A percentile compares a stretch with the other conserved stretches of the same genome.
Conservation (phyloP, 2,329 filamentous ascomycete species). For the Lojkania enalia region DNA sequence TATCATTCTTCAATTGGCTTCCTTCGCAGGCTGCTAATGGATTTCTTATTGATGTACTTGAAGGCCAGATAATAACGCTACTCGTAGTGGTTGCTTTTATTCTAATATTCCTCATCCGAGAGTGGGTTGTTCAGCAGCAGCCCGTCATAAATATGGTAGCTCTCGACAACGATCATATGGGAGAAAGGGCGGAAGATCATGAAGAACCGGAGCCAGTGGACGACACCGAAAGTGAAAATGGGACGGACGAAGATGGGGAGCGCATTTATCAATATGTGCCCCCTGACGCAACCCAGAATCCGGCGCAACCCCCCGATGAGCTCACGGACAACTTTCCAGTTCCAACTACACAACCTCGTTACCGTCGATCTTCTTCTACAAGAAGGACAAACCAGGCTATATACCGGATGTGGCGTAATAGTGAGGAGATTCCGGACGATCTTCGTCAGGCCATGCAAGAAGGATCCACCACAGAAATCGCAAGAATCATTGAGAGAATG, state of each 20-base stretch:
- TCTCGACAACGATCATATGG: conserved; percentile 36
- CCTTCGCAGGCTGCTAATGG: conserved; percentile 72
- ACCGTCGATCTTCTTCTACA: conserved; percentile 21
- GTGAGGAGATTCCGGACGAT: conserved; percentile 24
- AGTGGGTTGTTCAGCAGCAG: conserved; percentile 98
- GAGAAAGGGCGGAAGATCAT: conserved; percentile 12
- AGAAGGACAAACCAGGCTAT: conserved; percentile 19
- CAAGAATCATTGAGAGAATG: conserved; percentile 13
- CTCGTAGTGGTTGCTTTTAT: conserved; percentile 93
- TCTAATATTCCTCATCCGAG: conserved; percentile 91
- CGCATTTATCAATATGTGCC: not conserved
- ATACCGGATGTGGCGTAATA: conserved; percentile 19
- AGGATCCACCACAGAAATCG: conserved; percentile 16
- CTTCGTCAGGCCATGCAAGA: conserved; percentile 19
- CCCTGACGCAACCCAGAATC: not conserved
- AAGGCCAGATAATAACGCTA: conserved; percentile 92
- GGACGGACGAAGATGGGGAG: conserved; percentile 16
- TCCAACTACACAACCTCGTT: not conserved
- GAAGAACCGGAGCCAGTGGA: conserved; percentile 11
- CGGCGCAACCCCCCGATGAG: not conserved
- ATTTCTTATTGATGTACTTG: conserved; percentile 77
- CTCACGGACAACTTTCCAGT: not conserved
- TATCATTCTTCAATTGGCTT: conserved; percentile 55
- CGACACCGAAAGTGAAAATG: conserved; percentile 33
- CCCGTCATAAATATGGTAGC: conserved; percentile 80